A percentile compares a stretch with the other conserved stretches of the same genome.
phyloP scores from a whole-genome alignment of 2,329 filamentous ascomycete species.

The Penicillium brevicompactum region DNA sequence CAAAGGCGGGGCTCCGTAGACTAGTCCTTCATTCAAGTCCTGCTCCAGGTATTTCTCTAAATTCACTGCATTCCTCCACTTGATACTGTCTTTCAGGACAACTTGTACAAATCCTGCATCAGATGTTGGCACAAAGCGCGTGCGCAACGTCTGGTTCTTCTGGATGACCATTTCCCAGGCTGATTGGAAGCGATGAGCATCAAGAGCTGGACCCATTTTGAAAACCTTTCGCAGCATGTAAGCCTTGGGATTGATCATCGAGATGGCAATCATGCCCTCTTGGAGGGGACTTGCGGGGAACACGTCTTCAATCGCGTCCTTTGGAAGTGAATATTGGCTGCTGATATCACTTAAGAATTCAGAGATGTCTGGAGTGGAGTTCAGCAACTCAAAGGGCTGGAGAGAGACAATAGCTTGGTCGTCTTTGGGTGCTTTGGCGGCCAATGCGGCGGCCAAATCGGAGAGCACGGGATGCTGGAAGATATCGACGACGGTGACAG shows the following conservation, averaged over 20 bases:
- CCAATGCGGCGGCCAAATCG: constrained; percentile 9
- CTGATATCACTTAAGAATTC: background rate
- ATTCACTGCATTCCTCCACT: too few species aligned
- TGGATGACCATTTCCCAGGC: too few species aligned
- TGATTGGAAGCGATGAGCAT: too few species aligned
- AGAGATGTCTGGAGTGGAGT: background rate
- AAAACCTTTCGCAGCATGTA: too few species aligned
- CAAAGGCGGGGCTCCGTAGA: background rate
- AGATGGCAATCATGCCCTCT: background rate
- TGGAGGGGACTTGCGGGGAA: background rate
- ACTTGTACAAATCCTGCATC: too few species aligned
- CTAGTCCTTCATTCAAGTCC: constrained; percentile 4
- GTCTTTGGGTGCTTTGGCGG: background rate
- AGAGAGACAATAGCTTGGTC: background rate
- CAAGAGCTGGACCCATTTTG: too few species aligned
- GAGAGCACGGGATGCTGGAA: constrained; percentile 11
- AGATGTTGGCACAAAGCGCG: too few species aligned
- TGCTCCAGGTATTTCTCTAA: too few species aligned
- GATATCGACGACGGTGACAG: constrained; percentile 19
- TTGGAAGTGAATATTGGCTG: background rate
- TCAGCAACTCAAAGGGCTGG: background rate
- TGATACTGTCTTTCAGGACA: too few species aligned
- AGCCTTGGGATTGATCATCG: background rate
- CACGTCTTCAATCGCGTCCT: background rate
- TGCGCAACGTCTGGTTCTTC: too few species aligned